These are phyloP conservation scores for Sphaerosporella brunnea DNA, from an alignment of 495 filamentous ascomycete species.

Conservation along the genomic window DNA sequence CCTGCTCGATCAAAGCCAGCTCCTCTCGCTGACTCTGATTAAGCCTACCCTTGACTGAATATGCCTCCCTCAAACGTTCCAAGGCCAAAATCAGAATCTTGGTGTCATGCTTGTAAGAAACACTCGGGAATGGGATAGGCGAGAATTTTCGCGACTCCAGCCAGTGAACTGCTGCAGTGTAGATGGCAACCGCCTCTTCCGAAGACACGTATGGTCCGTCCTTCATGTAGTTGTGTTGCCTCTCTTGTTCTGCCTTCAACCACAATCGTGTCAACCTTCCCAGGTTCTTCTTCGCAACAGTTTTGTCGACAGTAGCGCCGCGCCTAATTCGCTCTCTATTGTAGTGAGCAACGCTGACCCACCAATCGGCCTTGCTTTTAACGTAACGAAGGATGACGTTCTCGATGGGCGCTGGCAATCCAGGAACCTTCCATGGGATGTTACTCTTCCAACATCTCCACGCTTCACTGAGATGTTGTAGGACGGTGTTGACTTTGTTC, in stretches of 20 bases:
- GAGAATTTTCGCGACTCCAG: constrained; percentile 96
- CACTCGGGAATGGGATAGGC: constrained; percentile 95
- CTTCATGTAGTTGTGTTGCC: constrained; percentile 99
- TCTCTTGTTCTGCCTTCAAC: constrained; percentile 96
- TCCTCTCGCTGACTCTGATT: constrained; percentile 98
- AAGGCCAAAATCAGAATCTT: constrained; percentile 96
- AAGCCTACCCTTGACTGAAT: constrained; percentile 90
- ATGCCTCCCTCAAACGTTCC: constrained; percentile 85
- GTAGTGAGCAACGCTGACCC: constrained; percentile 97
- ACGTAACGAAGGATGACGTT: constrained; percentile 97
- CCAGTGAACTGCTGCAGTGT: constrained; percentile 98
- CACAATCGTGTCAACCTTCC: constrained; percentile 86
- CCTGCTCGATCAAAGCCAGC: constrained; percentile 92
- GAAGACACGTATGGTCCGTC: constrained; percentile 97
- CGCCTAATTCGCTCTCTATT: constrained; percentile 91
- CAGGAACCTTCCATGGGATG: constrained; percentile 98
- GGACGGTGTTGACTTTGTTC: constrained; percentile 95
- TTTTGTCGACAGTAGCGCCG: constrained; percentile 96
- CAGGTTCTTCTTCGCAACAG: constrained; percentile 97
- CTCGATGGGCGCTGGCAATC: constrained; percentile 87
- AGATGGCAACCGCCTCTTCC: constrained; percentile 95
- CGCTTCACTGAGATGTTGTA: constrained; percentile 92
- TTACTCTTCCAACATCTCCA: constrained; percentile 99
- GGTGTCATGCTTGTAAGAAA: constrained; percentile 98
- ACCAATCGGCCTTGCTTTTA: constrained; percentile 98